Evolutionary conservation across 2,329 filamentous ascomycete species (phyloP), one percentile per base, ranked within the genome.

Genomic region (Fusarium fracticaudum): DNA sequence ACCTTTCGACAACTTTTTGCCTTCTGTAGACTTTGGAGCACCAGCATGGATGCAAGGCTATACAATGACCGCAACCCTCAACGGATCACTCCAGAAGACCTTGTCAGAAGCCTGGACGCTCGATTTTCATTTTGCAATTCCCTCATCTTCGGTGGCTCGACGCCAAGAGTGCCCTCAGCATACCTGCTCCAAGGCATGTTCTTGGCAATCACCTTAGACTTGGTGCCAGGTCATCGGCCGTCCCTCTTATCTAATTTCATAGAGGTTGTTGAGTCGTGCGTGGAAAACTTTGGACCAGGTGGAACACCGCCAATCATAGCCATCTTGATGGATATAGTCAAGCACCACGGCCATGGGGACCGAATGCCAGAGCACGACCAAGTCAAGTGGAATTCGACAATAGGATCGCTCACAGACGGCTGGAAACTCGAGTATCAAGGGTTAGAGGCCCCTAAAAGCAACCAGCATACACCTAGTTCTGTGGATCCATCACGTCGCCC

Each of bases 1-100:
- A 84, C 82, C 3, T 85, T 86, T 64, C 85, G 84, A 63, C 85
- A 86, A 67, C 75, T 86, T 4, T 83, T 82, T 67, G 74, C 79
- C 8, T 82, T 86, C 43, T 80, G 83, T 60, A 80, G 79, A 64
- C 78, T 83, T 14, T 79, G 85, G 59, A 76, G 78, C 14, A 51
- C 69, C 22, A 78, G 72, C 59, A 73, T 78, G 74, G 70, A 75
- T 60, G 61, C 72, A 37, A 64, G 61, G 40, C 20, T 74, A 43
- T 69, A 73, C 57, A 61, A 69, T 57, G 64, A 58, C 64, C 68
- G 41, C 55, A 60, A 59, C 50, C 50, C 62, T 43, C 69, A 38
- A 38, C 57, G 59, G 40, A 68, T 72, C 18, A 71, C 64, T 13
- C 74, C 80, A 17, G 79, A 81, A 47, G 77, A 80, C 37, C 76